phyloP scores from a whole-genome alignment of 2,329 filamentous ascomycete species.

The Stemphylium lycopersici region DNA sequence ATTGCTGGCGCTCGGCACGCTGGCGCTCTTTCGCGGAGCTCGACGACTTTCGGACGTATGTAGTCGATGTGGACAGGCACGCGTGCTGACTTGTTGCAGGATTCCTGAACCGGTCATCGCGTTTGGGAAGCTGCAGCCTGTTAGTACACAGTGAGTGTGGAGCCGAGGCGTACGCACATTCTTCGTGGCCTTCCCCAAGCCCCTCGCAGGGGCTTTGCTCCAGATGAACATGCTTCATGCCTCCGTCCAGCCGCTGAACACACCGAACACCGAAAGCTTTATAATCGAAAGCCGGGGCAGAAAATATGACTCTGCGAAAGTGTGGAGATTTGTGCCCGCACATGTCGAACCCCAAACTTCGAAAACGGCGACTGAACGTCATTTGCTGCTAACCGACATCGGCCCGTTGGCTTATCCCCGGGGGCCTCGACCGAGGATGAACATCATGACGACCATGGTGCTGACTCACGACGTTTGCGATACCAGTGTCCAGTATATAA shows the following conservation, averaged over 20 bases:
- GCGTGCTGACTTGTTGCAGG: conserved; percentile 5
- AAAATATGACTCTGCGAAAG: conserved; percentile 13
- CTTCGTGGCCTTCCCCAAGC: conserved; percentile 36
- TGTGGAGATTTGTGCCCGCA: conserved; percentile 10
- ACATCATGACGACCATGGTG: conserved; percentile 6
- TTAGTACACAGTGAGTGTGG: conserved; percentile 15
- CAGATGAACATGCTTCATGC: conserved; percentile 49
- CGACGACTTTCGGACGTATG: conserved; percentile 28
- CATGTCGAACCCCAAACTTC: conserved; percentile 5
- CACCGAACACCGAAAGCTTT: conserved; percentile 4
- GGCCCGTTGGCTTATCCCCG: conserved; percentile 12
- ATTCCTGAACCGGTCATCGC: conserved; percentile 27
- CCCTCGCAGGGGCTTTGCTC: conserved; percentile 43
- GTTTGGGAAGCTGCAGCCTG: conserved; percentile 22
- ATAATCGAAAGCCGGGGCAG: background rate
- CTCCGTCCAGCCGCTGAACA: conserved; percentile 25
- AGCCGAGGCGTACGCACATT: conserved; percentile 21
- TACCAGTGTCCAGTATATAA: background rate
- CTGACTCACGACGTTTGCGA: background rate
- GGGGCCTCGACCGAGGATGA: background rate
- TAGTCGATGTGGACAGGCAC: conserved; percentile 19
- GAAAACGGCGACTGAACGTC: conserved; percentile 16
- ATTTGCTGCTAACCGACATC: conserved; percentile 26
- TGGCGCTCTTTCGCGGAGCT: conserved; percentile 45
- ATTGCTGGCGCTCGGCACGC: conserved; percentile 45